Percentiles rank a stretch among this genome's conserved stretches.
Evolutionary conservation across 345 rosid genomes (phyloP).

Genomic region (Moricandia moricandioides): DNA sequence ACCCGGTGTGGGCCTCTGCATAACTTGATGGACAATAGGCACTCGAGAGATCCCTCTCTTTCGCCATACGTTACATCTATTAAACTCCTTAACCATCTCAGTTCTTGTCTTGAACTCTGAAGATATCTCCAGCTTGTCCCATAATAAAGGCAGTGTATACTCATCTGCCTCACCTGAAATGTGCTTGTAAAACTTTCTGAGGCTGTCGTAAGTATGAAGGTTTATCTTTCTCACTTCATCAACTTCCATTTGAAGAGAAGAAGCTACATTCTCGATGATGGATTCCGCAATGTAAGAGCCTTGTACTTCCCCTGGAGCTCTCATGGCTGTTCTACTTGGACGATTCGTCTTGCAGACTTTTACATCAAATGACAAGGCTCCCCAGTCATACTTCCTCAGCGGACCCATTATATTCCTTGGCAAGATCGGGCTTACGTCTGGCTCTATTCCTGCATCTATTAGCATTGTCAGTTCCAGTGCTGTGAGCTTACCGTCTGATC

Average conservation of each 20-base stretch:
- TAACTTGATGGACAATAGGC: constrained; percentile 53
- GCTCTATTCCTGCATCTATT: constrained; percentile 59
- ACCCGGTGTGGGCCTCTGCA: constrained; percentile 58
- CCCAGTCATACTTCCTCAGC: constrained; percentile 79
- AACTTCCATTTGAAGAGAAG: constrained; percentile 62
- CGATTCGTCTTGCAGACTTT: constrained; percentile 83
- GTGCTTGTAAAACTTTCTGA: constrained; percentile 46
- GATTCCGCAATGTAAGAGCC: constrained; percentile 79
- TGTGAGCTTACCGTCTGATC: constrained; percentile 74
- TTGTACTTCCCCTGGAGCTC: constrained; percentile 90
- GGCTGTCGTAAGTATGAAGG: constrained; percentile 60
- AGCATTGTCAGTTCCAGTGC: constrained; percentile 62
- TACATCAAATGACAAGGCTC: constrained; percentile 70
- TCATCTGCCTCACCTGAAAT: constrained; percentile 54
- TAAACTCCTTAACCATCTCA: constrained; percentile 57
- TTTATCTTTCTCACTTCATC: constrained; percentile 67
- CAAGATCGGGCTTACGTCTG: constrained; percentile 60
- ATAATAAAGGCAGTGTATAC: constrained; percentile 66
- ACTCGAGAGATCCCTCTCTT: constrained; percentile 81
- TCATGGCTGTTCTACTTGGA: constrained; percentile 70
- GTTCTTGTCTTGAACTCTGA: constrained; percentile 48
- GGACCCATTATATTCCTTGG: constrained; percentile 44
- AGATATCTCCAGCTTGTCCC: constrained; percentile 61
- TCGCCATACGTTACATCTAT: constrained; percentile 49
- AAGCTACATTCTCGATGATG: constrained; percentile 75